Base-by-base conservation (phyloP, 1,284 basidiomycete genomes). In the Ganoderma boninense region DNA sequence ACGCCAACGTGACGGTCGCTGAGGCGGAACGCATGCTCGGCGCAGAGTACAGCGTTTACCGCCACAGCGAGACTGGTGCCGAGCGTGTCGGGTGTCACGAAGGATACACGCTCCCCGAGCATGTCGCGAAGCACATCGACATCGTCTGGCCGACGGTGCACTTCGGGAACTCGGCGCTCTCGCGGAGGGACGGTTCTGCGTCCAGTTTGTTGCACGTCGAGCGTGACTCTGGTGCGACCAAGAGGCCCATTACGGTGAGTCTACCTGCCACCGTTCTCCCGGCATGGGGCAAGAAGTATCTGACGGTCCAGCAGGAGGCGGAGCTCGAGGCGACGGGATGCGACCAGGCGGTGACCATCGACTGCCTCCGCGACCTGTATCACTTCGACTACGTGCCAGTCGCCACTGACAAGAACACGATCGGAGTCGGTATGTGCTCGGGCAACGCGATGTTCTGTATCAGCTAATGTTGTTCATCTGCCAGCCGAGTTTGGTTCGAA, bases 401-500 rank as follows among this genome's bases (percentile, higher is more conserved):
- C 2, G 42, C 71, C 16, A 63, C 68, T 32, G 29, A 69, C 11
- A 64, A 59, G 57, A 75, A 75, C 56, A 68, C 69, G 1, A 42
- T 75, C 23, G 71, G 49, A 20, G 68, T 75, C 8, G 73, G 74
- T 74, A 46, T 44, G 74, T 44, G 23, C 11, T 38, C 18, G 8
- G 4, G 35, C 11, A n/a, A 20, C 26, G 11, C 13, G 35, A 40
- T 11, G 6, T 2, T 40, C 3, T 11, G 6, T n/a, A 40, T 40
- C 57, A 20, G 40, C 14, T 60, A 35, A 60, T 10, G 65, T 77
- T 85, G 16, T 81, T 70, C 72, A 80, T 70, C 86, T 81, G 70
- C 16, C 62, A 82, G 86, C 87, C 59, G 86, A 87, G 75, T 86
- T 85, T 71, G 86, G 85, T 0, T 83, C 85, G 10, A 82, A 87